These are phyloP conservation scores for Climacium dendroides DNA, from an alignment of 225 moss, liverwort and hornwort genomes.

Conservation along the genomic window DNA sequence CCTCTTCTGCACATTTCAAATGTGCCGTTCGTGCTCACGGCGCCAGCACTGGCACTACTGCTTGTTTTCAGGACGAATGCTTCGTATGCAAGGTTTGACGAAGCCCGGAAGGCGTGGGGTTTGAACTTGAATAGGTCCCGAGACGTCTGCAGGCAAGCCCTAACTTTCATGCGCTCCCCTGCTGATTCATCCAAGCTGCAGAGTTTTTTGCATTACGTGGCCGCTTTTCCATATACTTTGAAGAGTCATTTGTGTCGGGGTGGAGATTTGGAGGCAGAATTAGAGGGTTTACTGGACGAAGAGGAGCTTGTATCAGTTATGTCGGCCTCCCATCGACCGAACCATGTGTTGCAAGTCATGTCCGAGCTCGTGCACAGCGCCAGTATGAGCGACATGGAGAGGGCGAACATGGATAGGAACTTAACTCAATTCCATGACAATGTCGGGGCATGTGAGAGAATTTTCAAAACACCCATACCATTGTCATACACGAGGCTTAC, in stretches of 20 bases:
- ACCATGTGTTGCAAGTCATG: constrained; percentile 17
- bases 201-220: constrained; percentile 37
- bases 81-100: constrained; percentile 71
- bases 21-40: constrained; percentile 59
- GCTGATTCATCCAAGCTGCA: constrained; percentile 23
- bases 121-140: constrained; percentile 36
- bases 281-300: neutral
- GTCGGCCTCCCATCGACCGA: constrained; percentile 10
- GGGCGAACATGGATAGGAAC: constrained; percentile 39
- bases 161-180: constrained; percentile 43
- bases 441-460: constrained; percentile 62
- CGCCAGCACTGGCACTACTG: constrained; percentile 66
- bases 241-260: constrained; percentile 18
- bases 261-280: constrained; percentile 1
- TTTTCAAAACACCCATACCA: constrained; percentile 58
- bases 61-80: constrained; percentile 78
- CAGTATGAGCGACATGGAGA: neutral
- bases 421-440: constrained; percentile 62
- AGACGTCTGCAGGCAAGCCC: constrained; percentile 61
- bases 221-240: constrained; percentile 41
- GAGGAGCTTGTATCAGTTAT: constrained; percentile 1
- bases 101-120: constrained; percentile 79
- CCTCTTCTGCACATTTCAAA: constrained; percentile 51
- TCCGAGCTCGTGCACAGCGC: neutral
- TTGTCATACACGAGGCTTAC: constrained; percentile 73